Conservation (phyloP, 768 basidiomycete species). For the Lentinula edodes region DNA sequence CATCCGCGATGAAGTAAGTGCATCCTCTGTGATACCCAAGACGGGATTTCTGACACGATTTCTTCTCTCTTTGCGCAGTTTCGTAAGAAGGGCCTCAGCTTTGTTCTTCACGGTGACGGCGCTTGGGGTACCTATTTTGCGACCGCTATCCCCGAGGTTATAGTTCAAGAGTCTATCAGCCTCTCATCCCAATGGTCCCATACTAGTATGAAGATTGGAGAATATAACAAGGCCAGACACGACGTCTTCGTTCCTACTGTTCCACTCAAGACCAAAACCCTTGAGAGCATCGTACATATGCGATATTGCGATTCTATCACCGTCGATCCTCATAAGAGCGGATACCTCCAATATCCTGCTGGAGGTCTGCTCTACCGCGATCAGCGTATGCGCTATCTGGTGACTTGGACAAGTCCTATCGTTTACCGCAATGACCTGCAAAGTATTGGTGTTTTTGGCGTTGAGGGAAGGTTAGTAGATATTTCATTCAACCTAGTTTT, state of each 20-base stretch:
- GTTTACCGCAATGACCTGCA: slow-evolving; percentile 11
- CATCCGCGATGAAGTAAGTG: slow-evolving; percentile 23
- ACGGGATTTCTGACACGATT: background rate
- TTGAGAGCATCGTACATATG: slow-evolving; percentile 22
- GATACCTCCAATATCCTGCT: slow-evolving; percentile 29
- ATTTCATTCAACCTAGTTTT: background rate
- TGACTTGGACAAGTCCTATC: slow-evolving; percentile 24
- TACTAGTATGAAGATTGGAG: slow-evolving; percentile 1
- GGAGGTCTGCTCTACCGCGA: slow-evolving; percentile 28
- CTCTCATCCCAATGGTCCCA: background rate
- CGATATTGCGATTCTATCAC: slow-evolving; percentile 30
- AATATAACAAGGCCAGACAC: background rate
- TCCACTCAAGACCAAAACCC: slow-evolving; percentile 9
- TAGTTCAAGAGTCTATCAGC: background rate
- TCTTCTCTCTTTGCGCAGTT: slow-evolving; percentile 9
- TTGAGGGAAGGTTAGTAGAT: slow-evolving; percentile 38
- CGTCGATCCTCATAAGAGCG: slow-evolving; percentile 25
- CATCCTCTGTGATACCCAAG: background rate
- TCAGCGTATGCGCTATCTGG: slow-evolving; percentile 20
- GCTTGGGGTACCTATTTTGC: slow-evolving; percentile 46
- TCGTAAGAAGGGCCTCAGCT: slow-evolving; percentile 26
- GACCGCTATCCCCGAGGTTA: slow-evolving; percentile 20
- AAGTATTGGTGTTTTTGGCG: slow-evolving; percentile 38
- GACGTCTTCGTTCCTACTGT: slow-evolving; percentile 20
- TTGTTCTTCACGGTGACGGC: slow-evolving; percentile 38